Base-by-base conservation (phyloP, 768 basidiomycete species). In the Suillus lakei region DNA sequence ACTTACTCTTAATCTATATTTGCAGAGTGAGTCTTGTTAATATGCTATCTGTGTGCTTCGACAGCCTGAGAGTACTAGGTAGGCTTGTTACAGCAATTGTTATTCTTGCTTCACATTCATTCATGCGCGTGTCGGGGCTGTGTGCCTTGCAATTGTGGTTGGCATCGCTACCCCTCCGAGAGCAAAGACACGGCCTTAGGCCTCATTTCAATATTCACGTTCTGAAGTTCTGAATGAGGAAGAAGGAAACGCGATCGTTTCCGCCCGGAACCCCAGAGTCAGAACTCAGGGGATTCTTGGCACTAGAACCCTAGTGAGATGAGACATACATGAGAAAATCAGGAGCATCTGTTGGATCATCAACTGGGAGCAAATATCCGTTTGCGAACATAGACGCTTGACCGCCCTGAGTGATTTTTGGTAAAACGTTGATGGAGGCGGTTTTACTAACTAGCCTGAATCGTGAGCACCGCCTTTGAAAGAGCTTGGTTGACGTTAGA, bases 391-490 rank as follows among this genome's bases (percentile, higher is more conserved):
- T 44, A 28, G 38, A 39, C 39, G 34, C 46, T 51, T 28, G 23
- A 36, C 56, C 15, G 53, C 60, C 61, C 61, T 43, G 41, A 43
- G 26, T 39, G 48, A 64, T 64, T 71, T 69, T 60, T 68, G 68
- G 66, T n/a, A 62, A 34, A 62, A 50, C 69, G 64, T 64, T 69
- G 66, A 28, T 34, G 55, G 53, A 26, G 56, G 64, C 66, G 6
- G 68, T 70, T 72, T 72, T 70, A 64, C 64, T 41, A 7, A n/a
- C 53, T 67, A 62, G 67, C 58, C 55, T 55, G 48, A 28, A 36
- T 63, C 55, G 26, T 38, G 36, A 18, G 66, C 74, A 77, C 68
- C 53, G 75, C 74, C 74, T 68, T 30, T 36, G 46, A 39, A 15
- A 64, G 38, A 13, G 34, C 23, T 67, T 68, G 62, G 62, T 39